Conservation (phyloP, 2,329 filamentous ascomycete species). For the Verticillium klebahnii region DNA sequence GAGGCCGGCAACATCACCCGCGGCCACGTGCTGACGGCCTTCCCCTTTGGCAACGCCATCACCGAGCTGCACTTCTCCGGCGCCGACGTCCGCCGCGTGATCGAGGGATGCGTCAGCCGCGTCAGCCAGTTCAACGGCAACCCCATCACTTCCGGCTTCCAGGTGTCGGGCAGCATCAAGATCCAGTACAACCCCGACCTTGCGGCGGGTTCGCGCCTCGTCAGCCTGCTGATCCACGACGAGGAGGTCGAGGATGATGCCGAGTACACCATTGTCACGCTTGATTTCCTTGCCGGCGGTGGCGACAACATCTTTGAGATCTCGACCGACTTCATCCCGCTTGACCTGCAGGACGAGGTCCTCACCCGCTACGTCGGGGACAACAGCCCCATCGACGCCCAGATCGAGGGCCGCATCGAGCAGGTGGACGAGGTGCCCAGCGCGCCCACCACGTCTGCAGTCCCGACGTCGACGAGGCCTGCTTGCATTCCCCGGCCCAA, state of each 20-base stretch:
- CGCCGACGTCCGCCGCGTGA: slow-evolving; percentile 47
- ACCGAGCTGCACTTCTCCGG: slow-evolving; percentile 53
- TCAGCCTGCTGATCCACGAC: slow-evolving; percentile 46
- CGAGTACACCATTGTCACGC: slow-evolving; percentile 54
- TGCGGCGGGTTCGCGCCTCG: slow-evolving; percentile 43
- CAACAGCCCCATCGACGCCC: slow-evolving; percentile 43
- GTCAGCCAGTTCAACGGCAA: slow-evolving; percentile 50
- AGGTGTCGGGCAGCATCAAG: slow-evolving; percentile 52
- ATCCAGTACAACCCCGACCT: slow-evolving; percentile 53
- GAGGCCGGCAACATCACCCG: slow-evolving; percentile 57
- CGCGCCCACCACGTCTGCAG: neutral
- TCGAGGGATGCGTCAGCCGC: slow-evolving; percentile 54
- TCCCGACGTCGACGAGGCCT: neutral
- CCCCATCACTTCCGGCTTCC: slow-evolving; percentile 53
- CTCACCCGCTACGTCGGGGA: slow-evolving; percentile 44
- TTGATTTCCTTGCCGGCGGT: slow-evolving; percentile 58
- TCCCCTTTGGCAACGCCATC: slow-evolving; percentile 62
- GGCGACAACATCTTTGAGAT: slow-evolving; percentile 57
- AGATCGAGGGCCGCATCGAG: slow-evolving; percentile 43
- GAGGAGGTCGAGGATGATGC: slow-evolving; percentile 38
- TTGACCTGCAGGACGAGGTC: slow-evolving; percentile 52
- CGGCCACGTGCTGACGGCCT: slow-evolving; percentile 58
- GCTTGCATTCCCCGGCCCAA: slow-evolving; percentile 3
- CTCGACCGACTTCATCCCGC: slow-evolving; percentile 31
- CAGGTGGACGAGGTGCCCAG: slow-evolving; percentile 1